Evolutionary conservation across 495 filamentous ascomycete genomes (phyloP).

Genomic region (Aspergillus asperescens): DNA sequence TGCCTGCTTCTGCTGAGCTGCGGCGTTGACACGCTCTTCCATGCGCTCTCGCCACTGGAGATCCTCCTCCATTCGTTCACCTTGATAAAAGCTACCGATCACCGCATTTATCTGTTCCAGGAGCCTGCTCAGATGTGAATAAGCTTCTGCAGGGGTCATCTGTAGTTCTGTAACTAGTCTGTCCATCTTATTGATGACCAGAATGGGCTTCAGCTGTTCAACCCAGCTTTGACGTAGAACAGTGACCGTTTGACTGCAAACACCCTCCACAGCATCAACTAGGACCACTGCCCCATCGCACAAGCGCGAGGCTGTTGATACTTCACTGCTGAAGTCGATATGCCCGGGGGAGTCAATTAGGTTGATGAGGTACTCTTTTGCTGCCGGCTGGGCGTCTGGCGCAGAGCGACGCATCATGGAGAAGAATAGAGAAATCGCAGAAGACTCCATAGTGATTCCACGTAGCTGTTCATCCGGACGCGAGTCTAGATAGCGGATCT

Average conservation of each 20-base stretch:
- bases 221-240: slow-evolving; percentile 94
- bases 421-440: slow-evolving; percentile 95
- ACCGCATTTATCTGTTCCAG: slow-evolving; percentile 96
- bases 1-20: slow-evolving; percentile 37
- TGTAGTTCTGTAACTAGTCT: slow-evolving; percentile 86
- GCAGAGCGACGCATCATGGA: slow-evolving; percentile 71
- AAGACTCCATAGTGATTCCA: slow-evolving; percentile 99
- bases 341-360: slow-evolving; percentile 97
- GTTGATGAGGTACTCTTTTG: slow-evolving; percentile 92
- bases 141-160: slow-evolving; percentile 86
- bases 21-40: slow-evolving; percentile 69
- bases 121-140: slow-evolving; percentile 80
- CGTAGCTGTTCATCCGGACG: slow-evolving; percentile 94
- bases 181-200: slow-evolving; percentile 99
- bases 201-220: slow-evolving; percentile 87
- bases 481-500: slow-evolving; percentile 96
- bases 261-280: slow-evolving; percentile 97
- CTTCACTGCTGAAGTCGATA: slow-evolving; percentile 98
- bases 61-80: slow-evolving; percentile 98
- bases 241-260: slow-evolving; percentile 97
- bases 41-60: slow-evolving; percentile 91
- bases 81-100: slow-evolving; percentile 95
- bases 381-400: slow-evolving; percentile 61
- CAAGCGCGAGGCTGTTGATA: slow-evolving; percentile 88
- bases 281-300: slow-evolving; percentile 94